Conservation (phyloP, 306 rosid species). For the Prunus campanulata region DNA sequence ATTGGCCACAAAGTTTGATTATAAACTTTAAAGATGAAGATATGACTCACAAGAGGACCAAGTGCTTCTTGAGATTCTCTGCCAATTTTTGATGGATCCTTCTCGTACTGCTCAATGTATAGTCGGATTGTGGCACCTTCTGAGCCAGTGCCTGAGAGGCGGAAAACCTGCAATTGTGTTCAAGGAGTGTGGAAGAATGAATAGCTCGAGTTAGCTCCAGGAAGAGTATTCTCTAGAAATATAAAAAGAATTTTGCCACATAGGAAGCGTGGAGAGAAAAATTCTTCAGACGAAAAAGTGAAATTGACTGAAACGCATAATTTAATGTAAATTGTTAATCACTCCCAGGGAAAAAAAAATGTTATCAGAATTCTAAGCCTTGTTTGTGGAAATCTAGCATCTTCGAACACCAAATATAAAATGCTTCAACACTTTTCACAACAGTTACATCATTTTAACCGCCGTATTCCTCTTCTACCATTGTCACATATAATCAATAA, state of each 20-base stretch:
- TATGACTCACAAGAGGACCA: conserved; percentile 76
- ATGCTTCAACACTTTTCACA: neutral
- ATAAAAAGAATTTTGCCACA: neutral
- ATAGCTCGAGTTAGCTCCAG: neutral
- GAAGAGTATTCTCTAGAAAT: neutral
- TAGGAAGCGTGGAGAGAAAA: neutral
- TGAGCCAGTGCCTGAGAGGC: conserved; percentile 98
- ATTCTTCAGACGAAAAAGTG: no score
- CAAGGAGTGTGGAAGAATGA: conserved; percentile 7
- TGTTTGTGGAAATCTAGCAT: no score
- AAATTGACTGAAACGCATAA: no score
- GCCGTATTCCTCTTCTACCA: neutral
- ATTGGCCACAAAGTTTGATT: neutral
- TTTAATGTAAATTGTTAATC: no score
- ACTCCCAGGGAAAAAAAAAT: no score
- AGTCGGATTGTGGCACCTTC: conserved; percentile 96
- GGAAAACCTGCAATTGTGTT: conserved; percentile 64
- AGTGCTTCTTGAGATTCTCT: conserved; percentile 92
- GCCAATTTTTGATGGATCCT: conserved; percentile 78
- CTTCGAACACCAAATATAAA: no score
- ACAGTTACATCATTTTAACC: neutral
- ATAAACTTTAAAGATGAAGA: neutral
- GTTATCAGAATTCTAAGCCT: no score
- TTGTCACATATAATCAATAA: neutral
- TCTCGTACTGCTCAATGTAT: conserved; percentile 96